These are phyloP conservation scores for Dendrostoma leiphaemia DNA, from an alignment of 2,329 filamentous ascomycete genomes.

Conservation along the genomic window DNA sequence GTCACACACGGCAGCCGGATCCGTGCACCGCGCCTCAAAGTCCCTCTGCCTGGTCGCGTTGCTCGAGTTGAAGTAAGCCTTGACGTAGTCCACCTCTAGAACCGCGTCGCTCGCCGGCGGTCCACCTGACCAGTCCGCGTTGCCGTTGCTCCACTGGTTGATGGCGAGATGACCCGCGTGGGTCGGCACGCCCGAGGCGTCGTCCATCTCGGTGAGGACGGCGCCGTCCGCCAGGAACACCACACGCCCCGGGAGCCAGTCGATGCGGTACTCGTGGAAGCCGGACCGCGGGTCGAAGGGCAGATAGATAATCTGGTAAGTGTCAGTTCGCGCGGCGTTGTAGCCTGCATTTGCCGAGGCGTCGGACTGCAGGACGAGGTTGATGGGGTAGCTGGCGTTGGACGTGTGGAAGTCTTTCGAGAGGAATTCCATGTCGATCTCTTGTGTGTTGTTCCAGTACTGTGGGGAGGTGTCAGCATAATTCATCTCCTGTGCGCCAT, in stretches of 20 bases:
- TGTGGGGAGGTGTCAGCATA: constrained; percentile 31
- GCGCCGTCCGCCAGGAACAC: constrained; percentile 67
- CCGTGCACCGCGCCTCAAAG: constrained; percentile 39
- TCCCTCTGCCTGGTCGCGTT: constrained; percentile 36
- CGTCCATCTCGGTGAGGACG: constrained; percentile 54
- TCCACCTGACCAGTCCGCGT: constrained; percentile 67
- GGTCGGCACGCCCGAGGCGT: constrained; percentile 53
- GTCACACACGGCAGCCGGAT: constrained; percentile 43
- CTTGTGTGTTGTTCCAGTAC: constrained; percentile 77
- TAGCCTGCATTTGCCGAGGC: constrained; percentile 57
- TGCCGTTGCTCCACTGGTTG: constrained; percentile 78
- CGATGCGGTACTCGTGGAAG: constrained; percentile 79
- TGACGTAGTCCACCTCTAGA: constrained; percentile 67
- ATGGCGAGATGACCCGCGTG: constrained; percentile 65
- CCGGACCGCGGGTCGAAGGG: constrained; percentile 63
- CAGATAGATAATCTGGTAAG: constrained; percentile 56
- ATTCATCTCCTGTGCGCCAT: not conserved
- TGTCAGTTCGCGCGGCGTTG: constrained; percentile 58
- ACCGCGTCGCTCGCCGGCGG: constrained; percentile 63
- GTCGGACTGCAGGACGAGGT: constrained; percentile 72
- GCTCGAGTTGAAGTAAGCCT: constrained; percentile 78
- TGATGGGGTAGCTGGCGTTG: constrained; percentile 57
- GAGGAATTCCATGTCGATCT: constrained; percentile 80
- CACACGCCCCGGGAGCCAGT: constrained; percentile 63
- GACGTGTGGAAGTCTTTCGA: constrained; percentile 58